Base-by-base conservation (phyloP, 2,329 filamentous ascomycete genomes). In the Rutstroemia sp. region DNA sequence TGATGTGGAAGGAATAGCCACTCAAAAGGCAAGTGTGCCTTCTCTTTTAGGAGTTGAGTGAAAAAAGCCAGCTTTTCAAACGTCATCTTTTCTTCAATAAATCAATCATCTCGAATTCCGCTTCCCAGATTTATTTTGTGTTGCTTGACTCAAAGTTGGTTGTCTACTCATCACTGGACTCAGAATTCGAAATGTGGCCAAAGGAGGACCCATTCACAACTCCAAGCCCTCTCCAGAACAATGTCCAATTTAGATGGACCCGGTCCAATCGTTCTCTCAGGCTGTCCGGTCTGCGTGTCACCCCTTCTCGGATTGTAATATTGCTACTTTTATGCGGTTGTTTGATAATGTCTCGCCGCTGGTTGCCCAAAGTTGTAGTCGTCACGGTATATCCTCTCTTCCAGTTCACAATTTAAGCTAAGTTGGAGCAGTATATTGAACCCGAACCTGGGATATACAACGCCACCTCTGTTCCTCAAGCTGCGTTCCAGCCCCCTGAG, bases 171-270 rank as follows among this genome's bases (percentile, higher is more conserved):
- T 42, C 5, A 18, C 16, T 19, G 19, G 5, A 42, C 5, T 18
- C n/a, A 18, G 2, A 19, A 42, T 4, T 25, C 38, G 18, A 18
- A 37, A 66, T 66, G 65, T 59, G 59, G 58, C 51, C 62, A 23
- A 59, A 62, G 34, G 58, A 64, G 18, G 63, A 66, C 51, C 63
- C 65, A 16, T 66, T 65, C 54, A 62, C 55, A 3, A 62, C 63
- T 23, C 60, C 60, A 7, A 18, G 19, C 19, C 41, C 41, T 39
- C 55, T 46, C 41, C 54, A 49, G 30, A 57, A 49, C 14, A 45
- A 44, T 14, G 46, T 52, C 4, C 48, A 42, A 25, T 61, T 59
- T 51, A 59, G 57, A 48, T 65, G 63, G 63, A 56, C 59, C n/a
- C 54, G 62, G 50, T 57, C 59, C 9, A 23, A 42, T 3, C 58